Evolutionary conservation across 208 protist genomes (phyloP).

Genomic region (Trypanosoma caninum): DNA sequence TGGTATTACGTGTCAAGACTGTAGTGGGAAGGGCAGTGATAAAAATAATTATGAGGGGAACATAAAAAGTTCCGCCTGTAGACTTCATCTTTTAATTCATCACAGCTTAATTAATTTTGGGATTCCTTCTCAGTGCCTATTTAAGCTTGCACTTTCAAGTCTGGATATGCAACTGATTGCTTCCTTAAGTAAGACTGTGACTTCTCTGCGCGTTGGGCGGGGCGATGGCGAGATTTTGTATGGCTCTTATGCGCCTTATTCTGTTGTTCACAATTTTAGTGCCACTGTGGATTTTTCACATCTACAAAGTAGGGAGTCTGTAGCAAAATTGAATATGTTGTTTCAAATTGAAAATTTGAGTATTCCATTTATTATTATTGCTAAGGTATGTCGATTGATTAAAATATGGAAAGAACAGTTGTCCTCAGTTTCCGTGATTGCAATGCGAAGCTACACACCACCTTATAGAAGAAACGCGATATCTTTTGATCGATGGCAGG

Average conservation of each 20-base stretch:
- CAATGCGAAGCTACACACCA: not conserved
- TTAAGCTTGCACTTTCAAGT: conserved; percentile 4
- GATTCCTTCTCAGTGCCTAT: not conserved
- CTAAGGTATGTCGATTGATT: too few species aligned
- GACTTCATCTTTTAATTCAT: conserved; percentile 9
- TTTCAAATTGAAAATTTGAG: too few species aligned
- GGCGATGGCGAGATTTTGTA: not conserved
- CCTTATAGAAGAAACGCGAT: conserved; percentile 9
- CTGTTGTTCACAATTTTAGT: too few species aligned
- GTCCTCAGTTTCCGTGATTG: not conserved
- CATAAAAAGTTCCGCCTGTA: not conserved
- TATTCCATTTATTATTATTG: too few species aligned
- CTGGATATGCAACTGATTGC: not conserved
- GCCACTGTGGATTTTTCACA: too few species aligned
- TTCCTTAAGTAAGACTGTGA: not conserved
- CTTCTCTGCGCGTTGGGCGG: not conserved
- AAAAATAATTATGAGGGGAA: not conserved
- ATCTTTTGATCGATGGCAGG: conserved; percentile 42
- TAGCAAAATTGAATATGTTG: too few species aligned
- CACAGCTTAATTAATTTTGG: not conserved
- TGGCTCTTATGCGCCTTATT: too few species aligned
- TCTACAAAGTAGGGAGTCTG: too few species aligned
- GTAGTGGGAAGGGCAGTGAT: not conserved
- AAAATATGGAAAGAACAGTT: too few species aligned
- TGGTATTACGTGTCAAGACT: not conserved